These are phyloP conservation scores for Brassica carinata DNA, from an alignment of 345 rosid genomes.

Conservation along the genomic window DNA sequence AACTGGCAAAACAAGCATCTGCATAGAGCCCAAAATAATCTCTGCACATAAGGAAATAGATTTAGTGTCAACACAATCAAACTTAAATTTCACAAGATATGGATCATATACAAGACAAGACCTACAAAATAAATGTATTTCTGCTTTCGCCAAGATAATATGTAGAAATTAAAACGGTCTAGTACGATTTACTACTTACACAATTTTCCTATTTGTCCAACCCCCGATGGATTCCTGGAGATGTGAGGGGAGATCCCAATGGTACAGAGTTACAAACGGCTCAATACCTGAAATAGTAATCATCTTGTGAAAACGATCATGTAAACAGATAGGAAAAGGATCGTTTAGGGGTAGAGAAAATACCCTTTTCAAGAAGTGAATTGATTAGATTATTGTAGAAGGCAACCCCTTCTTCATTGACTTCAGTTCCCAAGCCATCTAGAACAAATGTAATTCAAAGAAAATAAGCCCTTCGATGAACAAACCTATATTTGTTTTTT, in stretches of 20 bases:
- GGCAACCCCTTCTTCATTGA: conserved; percentile 61
- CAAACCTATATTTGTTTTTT: neutral
- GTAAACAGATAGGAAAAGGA: conserved; percentile 24
- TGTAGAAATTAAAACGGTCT: neutral
- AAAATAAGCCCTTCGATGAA: conserved; percentile 4
- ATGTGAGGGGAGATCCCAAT: conserved; percentile 92
- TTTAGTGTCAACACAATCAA: conserved; percentile 16
- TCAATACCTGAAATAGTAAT: conserved; percentile 55
- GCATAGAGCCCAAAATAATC: conserved; percentile 71
- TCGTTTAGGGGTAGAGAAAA: conserved; percentile 10
- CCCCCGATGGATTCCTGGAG: conserved; percentile 79
- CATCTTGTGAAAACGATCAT: conserved; percentile 17
- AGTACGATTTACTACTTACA: conserved; percentile 55
- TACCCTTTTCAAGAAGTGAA: conserved; percentile 72
- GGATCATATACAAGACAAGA: conserved; percentile 18
- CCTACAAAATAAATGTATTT: neutral
- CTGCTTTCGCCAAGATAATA: neutral
- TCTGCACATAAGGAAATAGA: conserved; percentile 49
- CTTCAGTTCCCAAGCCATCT: conserved; percentile 75
- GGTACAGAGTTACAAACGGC: conserved; percentile 76
- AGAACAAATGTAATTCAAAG: conserved; percentile 15
- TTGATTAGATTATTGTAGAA: conserved; percentile 69
- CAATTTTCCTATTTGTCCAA: conserved; percentile 68
- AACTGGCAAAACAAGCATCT: conserved; percentile 70
- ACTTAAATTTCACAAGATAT: conserved; percentile 6